These are phyloP conservation scores for Nakaseomyces delphensis DNA, from an alignment of 1,139 yeast genomes.

Conservation along the genomic window DNA sequence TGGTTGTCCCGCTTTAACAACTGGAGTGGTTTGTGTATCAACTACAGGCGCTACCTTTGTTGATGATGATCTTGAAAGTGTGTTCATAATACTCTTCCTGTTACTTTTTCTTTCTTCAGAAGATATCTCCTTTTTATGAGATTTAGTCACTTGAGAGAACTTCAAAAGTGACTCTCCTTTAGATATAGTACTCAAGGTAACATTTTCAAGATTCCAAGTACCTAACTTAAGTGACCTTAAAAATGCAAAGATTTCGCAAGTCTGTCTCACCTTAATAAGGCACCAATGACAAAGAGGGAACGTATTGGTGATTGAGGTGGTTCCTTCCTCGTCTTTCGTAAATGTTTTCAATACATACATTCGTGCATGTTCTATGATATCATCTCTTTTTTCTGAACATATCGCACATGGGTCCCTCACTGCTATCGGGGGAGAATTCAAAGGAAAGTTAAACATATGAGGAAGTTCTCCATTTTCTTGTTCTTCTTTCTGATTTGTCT, in stretches of 20 bases:
- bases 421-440: slow-evolving; percentile 59
- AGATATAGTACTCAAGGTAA: slow-evolving; percentile 17
- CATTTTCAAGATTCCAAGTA: slow-evolving; percentile 42
- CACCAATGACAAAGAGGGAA: slow-evolving; percentile 85
- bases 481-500: slow-evolving; percentile 2
- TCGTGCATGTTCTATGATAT: slow-evolving; percentile 66
- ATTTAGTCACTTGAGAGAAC: slow-evolving; percentile 12
- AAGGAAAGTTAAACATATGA: slow-evolving; percentile 36
- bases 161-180: slow-evolving; percentile 14
- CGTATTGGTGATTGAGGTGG: slow-evolving; percentile 31
- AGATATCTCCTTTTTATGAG: neutral
- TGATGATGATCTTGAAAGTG: neutral
- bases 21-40: slow-evolving; percentile 2
- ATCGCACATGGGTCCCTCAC: slow-evolving; percentile 64
- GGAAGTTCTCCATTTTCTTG: slow-evolving; percentile 18
- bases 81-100: slow-evolving; percentile 20
- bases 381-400: slow-evolving; percentile 70
- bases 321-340: slow-evolving; percentile 23
- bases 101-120: slow-evolving; percentile 16
- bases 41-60: slow-evolving; percentile 1
- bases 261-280: slow-evolving; percentile 64
- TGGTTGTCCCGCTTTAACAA: slow-evolving; percentile 2
- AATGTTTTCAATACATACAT: slow-evolving; percentile 52
- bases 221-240: slow-evolving; percentile 52
- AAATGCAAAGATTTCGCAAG: slow-evolving; percentile 71